These are phyloP conservation scores for Neospora caninum DNA, from an alignment of 169 alveolate species.

Conservation along the genomic window DNA sequence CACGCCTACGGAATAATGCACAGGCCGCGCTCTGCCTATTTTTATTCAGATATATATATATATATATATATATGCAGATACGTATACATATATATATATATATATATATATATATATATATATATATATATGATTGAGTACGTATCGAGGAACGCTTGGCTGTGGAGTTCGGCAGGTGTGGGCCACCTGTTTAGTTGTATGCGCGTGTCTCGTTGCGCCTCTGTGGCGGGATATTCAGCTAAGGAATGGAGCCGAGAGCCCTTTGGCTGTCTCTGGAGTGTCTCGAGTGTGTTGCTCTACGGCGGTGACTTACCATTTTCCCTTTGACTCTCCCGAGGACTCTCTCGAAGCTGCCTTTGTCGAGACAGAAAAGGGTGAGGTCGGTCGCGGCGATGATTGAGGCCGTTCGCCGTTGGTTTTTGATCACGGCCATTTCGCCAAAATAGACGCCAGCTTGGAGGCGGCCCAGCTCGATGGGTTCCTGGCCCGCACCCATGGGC, in stretches of 20 bases:
- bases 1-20: too few relatives aligned
- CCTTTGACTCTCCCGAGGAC: slow-evolving; percentile 54
- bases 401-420: slow-evolving; percentile 72
- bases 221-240: too few relatives aligned
- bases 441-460: slow-evolving; percentile 74
- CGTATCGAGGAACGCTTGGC: too few relatives aligned
- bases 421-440: slow-evolving; percentile 78
- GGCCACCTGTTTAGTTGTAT: too few relatives aligned
- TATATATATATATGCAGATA: neutral
- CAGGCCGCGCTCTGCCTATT: too few relatives aligned
- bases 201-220: too few relatives aligned
- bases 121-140: neutral
- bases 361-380: slow-evolving; percentile 60
- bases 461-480: slow-evolving; percentile 62
- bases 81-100: neutral
- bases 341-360: slow-evolving; percentile 62
- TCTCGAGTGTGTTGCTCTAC: neutral
- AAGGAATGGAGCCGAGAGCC: too few relatives aligned
- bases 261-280: too few relatives aligned
- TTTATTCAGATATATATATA: neutral
- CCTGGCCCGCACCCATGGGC: slow-evolving; percentile 47
- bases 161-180: too few relatives aligned
- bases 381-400: slow-evolving; percentile 77
- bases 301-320: slow-evolving; percentile 46
- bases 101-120: neutral